phyloP scores from a whole-genome alignment of 495 filamentous ascomycete genomes.

The Penicillium salamii region DNA sequence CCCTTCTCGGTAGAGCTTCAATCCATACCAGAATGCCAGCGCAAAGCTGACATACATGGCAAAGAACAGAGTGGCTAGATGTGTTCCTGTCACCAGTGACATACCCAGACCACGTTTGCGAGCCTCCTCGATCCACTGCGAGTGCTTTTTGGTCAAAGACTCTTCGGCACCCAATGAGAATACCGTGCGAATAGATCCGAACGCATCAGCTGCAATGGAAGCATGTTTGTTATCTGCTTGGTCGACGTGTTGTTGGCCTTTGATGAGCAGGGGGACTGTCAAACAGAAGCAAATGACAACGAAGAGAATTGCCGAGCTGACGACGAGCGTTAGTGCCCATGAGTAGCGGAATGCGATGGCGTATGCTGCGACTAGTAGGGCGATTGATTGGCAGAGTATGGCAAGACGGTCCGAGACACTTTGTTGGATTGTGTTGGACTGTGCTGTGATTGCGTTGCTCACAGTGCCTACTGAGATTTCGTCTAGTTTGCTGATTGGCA shows the following conservation, averaged over 20 bases:
- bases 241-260: constrained; percentile 23
- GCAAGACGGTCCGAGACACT: constrained; percentile 62
- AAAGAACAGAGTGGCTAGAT: constrained; percentile 35
- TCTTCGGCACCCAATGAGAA: constrained; percentile 51
- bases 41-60: constrained; percentile 46
- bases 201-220: constrained; percentile 45
- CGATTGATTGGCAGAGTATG: constrained; percentile 45
- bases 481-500: constrained; percentile 31
- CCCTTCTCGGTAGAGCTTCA: constrained; percentile 35
- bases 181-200: constrained; percentile 50
- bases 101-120: constrained; percentile 46
- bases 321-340: constrained; percentile 46
- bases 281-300: constrained; percentile 28
- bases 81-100: constrained; percentile 22
- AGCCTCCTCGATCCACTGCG: constrained; percentile 55
- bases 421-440: constrained; percentile 61
- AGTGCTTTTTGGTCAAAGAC: constrained; percentile 36
- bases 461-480: constrained; percentile 32
- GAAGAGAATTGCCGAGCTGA: constrained; percentile 39
- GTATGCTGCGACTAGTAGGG: constrained; percentile 50
- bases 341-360: constrained; percentile 49
- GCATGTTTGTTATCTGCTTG: constrained; percentile 33
- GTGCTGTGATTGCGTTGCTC: constrained; percentile 60
- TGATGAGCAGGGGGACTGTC: constrained; percentile 42
- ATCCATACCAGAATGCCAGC: constrained; percentile 53